Conservation (phyloP, 73 alveolate species). For the Stentor roeselii region DNA sequence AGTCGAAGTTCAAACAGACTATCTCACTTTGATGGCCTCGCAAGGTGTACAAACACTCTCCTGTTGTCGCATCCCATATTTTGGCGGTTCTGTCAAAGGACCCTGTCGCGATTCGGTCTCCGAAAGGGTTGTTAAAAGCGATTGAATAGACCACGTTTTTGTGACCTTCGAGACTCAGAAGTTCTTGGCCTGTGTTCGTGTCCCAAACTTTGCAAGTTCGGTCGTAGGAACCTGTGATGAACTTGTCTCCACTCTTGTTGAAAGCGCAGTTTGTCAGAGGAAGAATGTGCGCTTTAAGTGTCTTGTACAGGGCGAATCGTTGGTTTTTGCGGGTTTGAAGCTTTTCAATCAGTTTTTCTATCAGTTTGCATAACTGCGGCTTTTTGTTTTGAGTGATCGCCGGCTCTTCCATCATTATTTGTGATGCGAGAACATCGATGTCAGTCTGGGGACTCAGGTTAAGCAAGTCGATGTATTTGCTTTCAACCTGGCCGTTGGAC, state of each 20-base stretch:
- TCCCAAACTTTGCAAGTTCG: conserved; percentile 99
- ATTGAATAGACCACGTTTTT: conserved; percentile 99
- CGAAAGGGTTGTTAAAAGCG: conserved; percentile 99
- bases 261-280: conserved; percentile 99
- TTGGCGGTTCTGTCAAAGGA: conserved; percentile 61
- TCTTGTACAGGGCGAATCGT: conserved; percentile 85
- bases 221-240: conserved; percentile 94
- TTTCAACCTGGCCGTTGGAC: conserved; percentile 87
- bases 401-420: conserved; percentile 90
- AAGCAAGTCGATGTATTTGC: conserved; percentile 88
- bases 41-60: conserved; percentile 93
- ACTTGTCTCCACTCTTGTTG: conserved; percentile 73
- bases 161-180: conserved; percentile 96
- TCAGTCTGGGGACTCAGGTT: conserved; percentile 92
- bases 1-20: conserved; percentile 97
- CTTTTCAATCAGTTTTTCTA: conserved; percentile 19
- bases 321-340: conserved; percentile 35
- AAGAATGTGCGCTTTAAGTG: conserved; percentile 96
- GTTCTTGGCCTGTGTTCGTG: conserved; percentile 72
- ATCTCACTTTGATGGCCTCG: conserved; percentile 98
- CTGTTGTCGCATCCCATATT: conserved; percentile 99
- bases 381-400: conserved; percentile 68
- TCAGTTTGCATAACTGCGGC: conserved; percentile 29
- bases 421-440: conserved; percentile 80
- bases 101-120: conserved; percentile 61